Conservation (phyloP, 768 basidiomycete species). For the Gloeophyllum trabeum region DNA sequence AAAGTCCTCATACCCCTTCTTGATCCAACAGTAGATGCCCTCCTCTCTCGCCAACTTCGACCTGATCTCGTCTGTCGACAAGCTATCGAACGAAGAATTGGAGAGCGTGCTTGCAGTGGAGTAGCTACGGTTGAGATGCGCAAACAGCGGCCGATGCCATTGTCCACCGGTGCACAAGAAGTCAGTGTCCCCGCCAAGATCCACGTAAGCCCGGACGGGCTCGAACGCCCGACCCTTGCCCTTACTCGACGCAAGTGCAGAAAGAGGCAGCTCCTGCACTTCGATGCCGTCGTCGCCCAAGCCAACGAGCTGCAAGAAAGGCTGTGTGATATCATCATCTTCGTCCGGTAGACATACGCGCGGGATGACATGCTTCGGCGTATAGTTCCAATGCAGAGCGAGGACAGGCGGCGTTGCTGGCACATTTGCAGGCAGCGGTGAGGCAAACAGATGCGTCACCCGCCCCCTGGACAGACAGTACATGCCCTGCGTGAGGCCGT, state of each 20-base stretch:
- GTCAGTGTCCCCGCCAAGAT: slow-evolving; percentile 54
- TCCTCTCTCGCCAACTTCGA: slow-evolving; percentile 38
- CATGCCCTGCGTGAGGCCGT: slow-evolving; percentile 28
- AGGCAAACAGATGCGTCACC: slow-evolving; percentile 54
- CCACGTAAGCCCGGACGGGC: slow-evolving; percentile 41
- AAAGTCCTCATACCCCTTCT: slow-evolving; percentile 66
- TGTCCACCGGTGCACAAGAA: slow-evolving; percentile 41
- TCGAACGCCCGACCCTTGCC: slow-evolving; percentile 38
- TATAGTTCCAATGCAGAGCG: slow-evolving; percentile 43
- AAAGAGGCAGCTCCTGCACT: slow-evolving; percentile 53
- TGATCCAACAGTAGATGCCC: slow-evolving; percentile 72
- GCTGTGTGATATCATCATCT: slow-evolving; percentile 13
- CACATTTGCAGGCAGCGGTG: slow-evolving; percentile 49
- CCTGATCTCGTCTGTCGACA: slow-evolving; percentile 39
- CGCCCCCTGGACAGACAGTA: slow-evolving; percentile 62
- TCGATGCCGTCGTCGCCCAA: slow-evolving; percentile 67
- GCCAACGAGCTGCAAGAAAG: slow-evolving; percentile 58
- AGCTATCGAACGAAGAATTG: slow-evolving; percentile 32
- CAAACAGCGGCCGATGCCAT: slow-evolving; percentile 29
- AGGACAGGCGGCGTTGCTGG: slow-evolving; percentile 38
- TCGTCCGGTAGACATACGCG: slow-evolving; percentile 31
- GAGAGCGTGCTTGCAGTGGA: slow-evolving; percentile 29
- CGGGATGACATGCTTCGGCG: slow-evolving; percentile 42
- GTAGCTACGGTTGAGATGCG: slow-evolving; percentile 29
- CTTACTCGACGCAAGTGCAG: slow-evolving; percentile 25